These are phyloP conservation scores for Kurtzmaniella quercitrusa DNA, from an alignment of 1,139 yeast species.

Conservation along the genomic window DNA sequence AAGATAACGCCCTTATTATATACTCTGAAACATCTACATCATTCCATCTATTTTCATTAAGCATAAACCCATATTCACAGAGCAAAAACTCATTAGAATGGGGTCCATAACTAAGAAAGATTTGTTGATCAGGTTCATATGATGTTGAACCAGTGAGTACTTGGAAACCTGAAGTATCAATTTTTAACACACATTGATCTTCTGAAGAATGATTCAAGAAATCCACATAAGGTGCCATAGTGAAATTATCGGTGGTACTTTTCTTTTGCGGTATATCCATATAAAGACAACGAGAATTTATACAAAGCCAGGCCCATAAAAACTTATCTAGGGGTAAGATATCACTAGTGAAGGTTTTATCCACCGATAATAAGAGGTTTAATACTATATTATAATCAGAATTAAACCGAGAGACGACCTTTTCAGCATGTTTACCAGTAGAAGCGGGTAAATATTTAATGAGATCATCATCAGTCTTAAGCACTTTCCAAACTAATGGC, in stretches of 20 bases:
- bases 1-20: constrained; percentile 32
- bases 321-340: constrained; percentile 23
- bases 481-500: constrained; percentile 52
- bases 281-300: constrained; percentile 87
- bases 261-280: constrained; percentile 59
- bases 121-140: constrained; percentile 49
- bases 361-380: constrained; percentile 30
- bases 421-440: constrained; percentile 27
- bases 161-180: constrained; percentile 47
- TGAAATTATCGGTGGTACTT: constrained; percentile 59
- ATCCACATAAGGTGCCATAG: constrained; percentile 90
- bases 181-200: constrained; percentile 49
- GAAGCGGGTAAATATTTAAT: constrained; percentile 38
- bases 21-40: constrained; percentile 57
- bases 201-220: constrained; percentile 71
- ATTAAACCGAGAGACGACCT: constrained; percentile 34
- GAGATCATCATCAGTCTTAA: constrained; percentile 19
- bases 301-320: constrained; percentile 77
- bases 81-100: constrained; percentile 78
- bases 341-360: constrained; percentile 37
- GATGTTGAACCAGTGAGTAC: constrained; percentile 37
- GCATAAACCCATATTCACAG: constrained; percentile 82
- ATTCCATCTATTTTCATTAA: constrained; percentile 58
- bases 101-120: constrained; percentile 78
- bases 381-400: constrained; percentile 31